Evolutionary conservation across 2,329 filamentous ascomycete species (phyloP), one percentile per base, ranked within the genome.

Genomic region (Amauroascus verrucosus): DNA sequence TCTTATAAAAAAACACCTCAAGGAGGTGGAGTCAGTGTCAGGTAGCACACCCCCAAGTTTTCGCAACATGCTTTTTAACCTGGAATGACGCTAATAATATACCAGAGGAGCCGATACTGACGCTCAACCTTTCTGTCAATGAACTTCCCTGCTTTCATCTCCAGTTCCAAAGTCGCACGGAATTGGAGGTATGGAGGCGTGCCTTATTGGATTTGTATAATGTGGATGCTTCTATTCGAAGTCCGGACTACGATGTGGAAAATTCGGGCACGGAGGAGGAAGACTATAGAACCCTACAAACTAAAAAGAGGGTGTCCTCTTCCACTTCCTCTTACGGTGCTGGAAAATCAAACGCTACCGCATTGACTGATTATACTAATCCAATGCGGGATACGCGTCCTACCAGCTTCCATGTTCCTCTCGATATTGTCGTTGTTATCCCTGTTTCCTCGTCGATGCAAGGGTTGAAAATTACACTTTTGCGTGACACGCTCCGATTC

Each of bases 381-480:
- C 82, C 86, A 38, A 78, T 79, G 16, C 62, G 60, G 50, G 71
- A 70, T 67, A 63, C 72, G 72, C 50, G 63, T 63, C 53, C 72
- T 70, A 57, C 71, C 57, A 79, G 84, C 5, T 68, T 91, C 46
- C 93, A 98, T 65, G 88, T 97, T 14, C 91, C 93, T 1, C 81
- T 97, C 51, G 93, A 98, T 65, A 83, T 98, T 28, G 91, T 98
- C 0, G 88, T 97, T 0, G 93, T 98, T 20, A 90, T 98, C 32
- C 93, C 93, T 0, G 89, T 98, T 5, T 97, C 93, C 0, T 95
- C 91, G 0, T 97, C 93, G 0, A 98, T 97, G 91, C 93, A 97
- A 70, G 93, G 93, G n/a, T 81, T 98, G 56, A 98, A 98, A 73
- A 96, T 97, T 65, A 95, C 91, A 57, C 77, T 98, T 1, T 81